Percentiles rank a stretch among this genome's conserved stretches.
phyloP scores from a whole-genome alignment of 441 rosid genomes.

The Gossypium davidsonii region DNA sequence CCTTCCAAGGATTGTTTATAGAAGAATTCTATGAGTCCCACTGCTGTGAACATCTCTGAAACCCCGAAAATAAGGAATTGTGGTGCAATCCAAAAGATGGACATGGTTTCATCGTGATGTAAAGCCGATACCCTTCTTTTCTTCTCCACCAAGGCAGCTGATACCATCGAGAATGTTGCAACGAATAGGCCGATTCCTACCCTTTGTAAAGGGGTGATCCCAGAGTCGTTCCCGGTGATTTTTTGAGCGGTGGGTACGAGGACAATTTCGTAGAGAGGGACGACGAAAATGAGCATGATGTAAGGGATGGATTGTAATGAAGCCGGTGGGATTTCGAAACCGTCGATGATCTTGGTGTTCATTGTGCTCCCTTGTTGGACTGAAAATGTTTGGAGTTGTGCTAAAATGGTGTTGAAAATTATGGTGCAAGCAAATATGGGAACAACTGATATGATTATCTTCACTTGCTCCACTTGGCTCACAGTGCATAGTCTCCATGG shows the following conservation, averaged over 20 bases:
- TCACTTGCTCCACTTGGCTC: conserved; percentile 63
- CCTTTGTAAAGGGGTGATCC: conserved; percentile 56
- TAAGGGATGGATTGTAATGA: conserved; percentile 70
- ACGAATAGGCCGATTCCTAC: conserved; percentile 49
- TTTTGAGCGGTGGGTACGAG: conserved; percentile 42
- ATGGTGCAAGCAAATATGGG: conserved; percentile 70
- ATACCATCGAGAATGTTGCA: conserved; percentile 58
- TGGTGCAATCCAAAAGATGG: conserved; percentile 63
- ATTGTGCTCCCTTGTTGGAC: conserved; percentile 61
- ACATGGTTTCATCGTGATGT: conserved; percentile 23
- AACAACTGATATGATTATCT: conserved; percentile 44
- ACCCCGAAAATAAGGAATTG: conserved; percentile 60
- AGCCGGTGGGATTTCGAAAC: conserved; percentile 61
- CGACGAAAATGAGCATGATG: conserved; percentile 50
- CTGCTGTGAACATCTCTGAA: conserved; percentile 69
- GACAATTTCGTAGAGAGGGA: conserved; percentile 52
- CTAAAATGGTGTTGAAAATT: conserved; percentile 65
- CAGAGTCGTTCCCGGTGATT: conserved; percentile 40
- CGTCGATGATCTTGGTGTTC: conserved; percentile 37
- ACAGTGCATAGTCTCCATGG: conserved; percentile 65
- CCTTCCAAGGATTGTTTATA: conserved; percentile 55
- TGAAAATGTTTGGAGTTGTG: conserved; percentile 74
- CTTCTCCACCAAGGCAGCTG: conserved; percentile 51
- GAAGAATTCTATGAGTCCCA: conserved; percentile 63
- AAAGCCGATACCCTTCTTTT: conserved; percentile 29